These are phyloP conservation scores for Rhodotorula sp. DNA, from an alignment of 1,284 basidiomycete species.

Conservation along the genomic window DNA sequence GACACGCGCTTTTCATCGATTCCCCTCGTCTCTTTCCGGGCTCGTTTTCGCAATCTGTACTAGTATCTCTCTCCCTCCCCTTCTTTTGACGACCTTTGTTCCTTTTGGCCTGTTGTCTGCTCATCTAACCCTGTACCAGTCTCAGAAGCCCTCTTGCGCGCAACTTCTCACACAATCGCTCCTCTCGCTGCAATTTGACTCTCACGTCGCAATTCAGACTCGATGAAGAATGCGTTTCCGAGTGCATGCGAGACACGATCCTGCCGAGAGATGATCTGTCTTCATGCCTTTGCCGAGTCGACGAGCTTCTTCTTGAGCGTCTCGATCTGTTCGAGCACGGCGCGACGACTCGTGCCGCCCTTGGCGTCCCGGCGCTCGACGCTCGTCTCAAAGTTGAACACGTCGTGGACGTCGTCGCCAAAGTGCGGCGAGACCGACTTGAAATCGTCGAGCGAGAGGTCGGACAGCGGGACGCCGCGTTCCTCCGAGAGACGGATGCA, in stretches of 20 bases:
- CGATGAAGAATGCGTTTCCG: too few relatives aligned
- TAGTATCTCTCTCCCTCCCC: too few relatives aligned
- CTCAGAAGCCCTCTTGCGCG: too few relatives aligned
- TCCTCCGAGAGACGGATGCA: slow-evolving; percentile 92
- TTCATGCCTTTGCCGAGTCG: slow-evolving; percentile 5
- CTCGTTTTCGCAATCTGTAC: not conserved
- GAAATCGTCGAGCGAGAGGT: slow-evolving; percentile 76
- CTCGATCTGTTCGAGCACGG: slow-evolving; percentile 77
- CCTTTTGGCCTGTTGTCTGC: too few relatives aligned
- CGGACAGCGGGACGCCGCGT: slow-evolving; percentile 72
- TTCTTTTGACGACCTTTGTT: too few relatives aligned
- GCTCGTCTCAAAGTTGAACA: slow-evolving; percentile 90
- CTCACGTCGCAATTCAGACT: too few relatives aligned
- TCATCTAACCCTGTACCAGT: too few relatives aligned
- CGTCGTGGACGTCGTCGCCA: slow-evolving; percentile 65
- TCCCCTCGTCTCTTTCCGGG: not conserved
- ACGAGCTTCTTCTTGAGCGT: slow-evolving; percentile 36
- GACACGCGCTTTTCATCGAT: not conserved
- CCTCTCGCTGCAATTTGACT: too few relatives aligned
- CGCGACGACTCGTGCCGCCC: slow-evolving; percentile 81
- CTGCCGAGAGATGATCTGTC: not conserved
- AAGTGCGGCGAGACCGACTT: slow-evolving; percentile 74
- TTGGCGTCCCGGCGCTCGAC: slow-evolving; percentile 93
- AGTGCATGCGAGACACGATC: not conserved
- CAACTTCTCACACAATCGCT: too few relatives aligned